Base-by-base conservation (phyloP, 495 filamentous ascomycete genomes). In the Jackrogersella multiformis region DNA sequence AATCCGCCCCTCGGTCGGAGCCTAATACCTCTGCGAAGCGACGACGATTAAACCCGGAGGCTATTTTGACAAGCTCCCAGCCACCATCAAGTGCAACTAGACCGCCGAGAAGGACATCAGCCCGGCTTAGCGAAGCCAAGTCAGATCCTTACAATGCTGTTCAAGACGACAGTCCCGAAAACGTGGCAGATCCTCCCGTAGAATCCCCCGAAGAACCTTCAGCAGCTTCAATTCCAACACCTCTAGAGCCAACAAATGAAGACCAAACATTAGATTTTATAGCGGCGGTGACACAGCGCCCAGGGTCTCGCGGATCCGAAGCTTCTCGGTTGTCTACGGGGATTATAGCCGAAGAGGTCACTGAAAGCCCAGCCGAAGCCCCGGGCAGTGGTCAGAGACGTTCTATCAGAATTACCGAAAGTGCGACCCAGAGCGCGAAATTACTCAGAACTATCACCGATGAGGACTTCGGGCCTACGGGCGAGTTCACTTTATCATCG, bases 291-390 rank as follows among this genome's bases (percentile, higher is more conserved):
- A 32, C 63, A 32, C 61, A 65, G 12, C 58, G 30, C 10, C 68
- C 44, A 0, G 30, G 7, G 15, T 60, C 70, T 2, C 52, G 42
- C 3, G 48, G 39, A 23, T 68, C 63, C 2, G 54, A 61, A 21
- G 61, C 54, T 42, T 69, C 71, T 38, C 62, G 18, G 28, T 4
- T 26, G 6, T 68, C 64, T 34, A 10, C 38, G 2, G 71, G 48
- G 1, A 38, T 39, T 1, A 36, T 74, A 63, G 44, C 64, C 16
- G 74, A 79, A 45, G 80, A 81, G 62, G 77, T 86, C 2, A 73
- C 70, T 49, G 83, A 86, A 61, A 83, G 81, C 52, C 82, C 84
- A 2, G 74, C 42, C 12, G 73, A 79, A 57, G 81, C 80, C 23
- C 83, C 82, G 2, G 83, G 82, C 34, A 84, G 79, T 57, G 78